Base-by-base conservation (phyloP, 139 green algal genomes). In the Diplosphaera chodatii region DNA sequence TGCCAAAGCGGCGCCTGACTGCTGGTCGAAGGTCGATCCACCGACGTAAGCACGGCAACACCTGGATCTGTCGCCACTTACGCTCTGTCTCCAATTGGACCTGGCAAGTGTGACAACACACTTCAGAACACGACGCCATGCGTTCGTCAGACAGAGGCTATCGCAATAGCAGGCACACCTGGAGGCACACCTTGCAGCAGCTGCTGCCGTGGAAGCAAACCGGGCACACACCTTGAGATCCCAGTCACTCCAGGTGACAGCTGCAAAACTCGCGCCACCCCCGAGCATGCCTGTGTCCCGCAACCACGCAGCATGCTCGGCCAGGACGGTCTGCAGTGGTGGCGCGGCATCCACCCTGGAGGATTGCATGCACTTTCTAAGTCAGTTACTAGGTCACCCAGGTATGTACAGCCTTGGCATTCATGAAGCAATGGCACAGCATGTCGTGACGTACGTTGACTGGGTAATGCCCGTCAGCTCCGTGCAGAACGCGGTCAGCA, bases 241-340 rank as follows among this genome's bases (percentile, higher is more conserved):
- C 87, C 87, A 92, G 27, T 81, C 76, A 0, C 80, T 87, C 87
- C 87, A 93, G 1, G 84, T 93, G 25, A 88, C 79, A 18, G 88
- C 70, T 32, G 75, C 76, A 72, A 85, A 79, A 0, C 31, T 65
- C 27, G 41, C 34, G 10, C 48, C 71, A 29, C 69, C 16, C n/a
- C 67, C 68, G 22, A 90, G 33, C 40, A 89, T 30, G 30, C 77
- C 79, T n/a, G 80, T 65, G n/a, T 73, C 40, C 59, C 74, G 32
- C 68, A 92, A 74, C 87, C 87, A 92, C 29, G 10, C 34, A 8
- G 83, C 67, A 63, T 86, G 78, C 10, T 74, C 32, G 1, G 40
- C 3, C 66, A 92, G 71, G 30, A 78, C 83, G 0, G 32, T 55
- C 1, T 4, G 28, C 66, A 92, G 79, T 20, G 69, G 72, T n/a